Percentiles rank a stretch among this genome's conserved stretches.
Conservation (phyloP, 2,329 filamentous ascomycete genomes). For the Dendrostoma leiphaemia region DNA sequence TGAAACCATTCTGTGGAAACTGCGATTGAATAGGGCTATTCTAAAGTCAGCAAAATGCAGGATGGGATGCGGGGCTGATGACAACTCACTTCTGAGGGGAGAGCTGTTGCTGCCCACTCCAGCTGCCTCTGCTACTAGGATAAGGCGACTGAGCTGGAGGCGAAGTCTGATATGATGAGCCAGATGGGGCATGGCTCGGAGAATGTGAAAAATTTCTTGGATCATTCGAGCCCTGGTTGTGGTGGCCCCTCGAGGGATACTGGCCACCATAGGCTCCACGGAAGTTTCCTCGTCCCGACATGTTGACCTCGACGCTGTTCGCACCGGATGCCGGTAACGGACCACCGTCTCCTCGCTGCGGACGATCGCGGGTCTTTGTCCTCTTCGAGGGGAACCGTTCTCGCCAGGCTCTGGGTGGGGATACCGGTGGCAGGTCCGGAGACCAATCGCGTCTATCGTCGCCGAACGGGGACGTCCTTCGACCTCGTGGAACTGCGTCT, state of each 20-base stretch:
- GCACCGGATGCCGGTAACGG: constrained; percentile 41
- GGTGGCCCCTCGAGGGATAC: constrained; percentile 36
- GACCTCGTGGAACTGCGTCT: constrained; percentile 22
- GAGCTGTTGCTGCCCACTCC: constrained; percentile 35
- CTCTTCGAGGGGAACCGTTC: constrained; percentile 20
- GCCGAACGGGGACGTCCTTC: constrained; percentile 18
- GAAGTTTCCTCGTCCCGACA: constrained; percentile 42
- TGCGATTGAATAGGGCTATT: constrained; percentile 62
- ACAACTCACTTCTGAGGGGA: constrained; percentile 40
- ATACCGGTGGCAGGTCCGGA: constrained; percentile 8
- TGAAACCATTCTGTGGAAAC: constrained; percentile 55
- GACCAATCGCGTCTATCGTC: constrained; percentile 4
- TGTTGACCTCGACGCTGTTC: constrained; percentile 50
- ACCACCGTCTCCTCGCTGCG: constrained; percentile 20
- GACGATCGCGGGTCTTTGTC: constrained; percentile 30
- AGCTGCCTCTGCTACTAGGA: constrained; percentile 36
- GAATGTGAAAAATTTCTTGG: constrained; percentile 38
- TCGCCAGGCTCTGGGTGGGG: constrained; percentile 11
- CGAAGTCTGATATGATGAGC: constrained; percentile 43
- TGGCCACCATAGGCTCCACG: constrained; percentile 40
- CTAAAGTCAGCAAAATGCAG: constrained; percentile 25
- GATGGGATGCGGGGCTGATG: neutral
- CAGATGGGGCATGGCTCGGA: constrained; percentile 38
- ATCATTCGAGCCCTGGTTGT: constrained; percentile 31
- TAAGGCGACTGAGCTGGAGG: constrained; percentile 42